These are phyloP conservation scores for Chenopodium quinoa DNA, from an alignment of 148 eudicot genomes.

Conservation along the genomic window DNA sequence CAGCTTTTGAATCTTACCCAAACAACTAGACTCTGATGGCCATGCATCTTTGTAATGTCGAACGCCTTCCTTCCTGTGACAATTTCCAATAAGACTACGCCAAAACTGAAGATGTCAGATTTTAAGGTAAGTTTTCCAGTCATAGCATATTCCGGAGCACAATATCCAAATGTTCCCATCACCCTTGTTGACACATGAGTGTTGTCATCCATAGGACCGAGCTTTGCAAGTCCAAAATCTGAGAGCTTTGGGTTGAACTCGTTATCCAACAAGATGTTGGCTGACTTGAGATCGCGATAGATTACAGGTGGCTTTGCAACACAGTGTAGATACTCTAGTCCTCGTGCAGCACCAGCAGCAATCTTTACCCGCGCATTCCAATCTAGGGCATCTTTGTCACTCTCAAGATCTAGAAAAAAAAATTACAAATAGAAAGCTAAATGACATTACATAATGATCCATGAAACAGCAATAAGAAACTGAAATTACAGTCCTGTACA, in stretches of 20 bases:
- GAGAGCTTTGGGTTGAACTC: constrained; percentile 75
- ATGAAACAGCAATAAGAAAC: background rate
- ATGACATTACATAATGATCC: background rate
- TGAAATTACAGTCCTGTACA: background rate
- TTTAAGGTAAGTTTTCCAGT: constrained; percentile 72
- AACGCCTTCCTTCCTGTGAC: constrained; percentile 72
- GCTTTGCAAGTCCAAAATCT: constrained; percentile 89
- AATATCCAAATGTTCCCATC: constrained; percentile 91
- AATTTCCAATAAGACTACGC: constrained; percentile 79
- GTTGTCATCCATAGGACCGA: constrained; percentile 79
- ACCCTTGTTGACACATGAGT: constrained; percentile 87
- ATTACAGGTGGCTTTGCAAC: constrained; percentile 86
- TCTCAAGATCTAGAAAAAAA: constrained; percentile 32
- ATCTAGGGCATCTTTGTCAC: constrained; percentile 37
- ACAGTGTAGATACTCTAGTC: constrained; percentile 76
- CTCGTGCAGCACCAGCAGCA: constrained; percentile 81
- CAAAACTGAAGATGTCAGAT: constrained; percentile 86
- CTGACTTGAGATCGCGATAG: constrained; percentile 87
- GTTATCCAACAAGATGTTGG: constrained; percentile 73
- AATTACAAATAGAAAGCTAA: background rate
- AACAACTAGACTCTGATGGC: constrained; percentile 60
- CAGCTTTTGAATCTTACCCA: constrained; percentile 54
- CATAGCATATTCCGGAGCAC: constrained; percentile 92
- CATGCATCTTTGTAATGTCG: constrained; percentile 38
- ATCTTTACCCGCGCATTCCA: constrained; percentile 84